Evolutionary conservation across 441 rosid species (phyloP).

Genomic region (Bocquillonia castaneifolia): DNA sequence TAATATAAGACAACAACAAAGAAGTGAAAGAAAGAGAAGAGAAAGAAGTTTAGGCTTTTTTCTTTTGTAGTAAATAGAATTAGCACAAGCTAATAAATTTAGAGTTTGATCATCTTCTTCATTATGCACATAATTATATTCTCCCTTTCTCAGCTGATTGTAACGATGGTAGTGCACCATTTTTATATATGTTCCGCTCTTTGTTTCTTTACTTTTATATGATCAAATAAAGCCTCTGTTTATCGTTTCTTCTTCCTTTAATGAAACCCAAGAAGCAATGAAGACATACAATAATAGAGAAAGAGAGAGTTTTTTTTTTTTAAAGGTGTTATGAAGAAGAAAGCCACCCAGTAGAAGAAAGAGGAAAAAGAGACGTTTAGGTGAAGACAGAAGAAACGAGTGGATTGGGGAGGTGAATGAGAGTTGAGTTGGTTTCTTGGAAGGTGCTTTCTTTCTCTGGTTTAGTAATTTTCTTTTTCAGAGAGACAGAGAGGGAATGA

Average conservation of each 20-base stretch:
- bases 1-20: slow-evolving; percentile 56
- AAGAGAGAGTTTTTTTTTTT: background rate
- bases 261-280: background rate
- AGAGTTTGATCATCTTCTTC: slow-evolving; percentile 36
- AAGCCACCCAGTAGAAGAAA: background rate
- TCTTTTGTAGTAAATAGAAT: slow-evolving; percentile 35
- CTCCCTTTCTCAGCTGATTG: slow-evolving; percentile 39
- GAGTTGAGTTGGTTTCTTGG: background rate
- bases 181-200: background rate
- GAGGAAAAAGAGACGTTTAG: background rate
- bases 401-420: background rate
- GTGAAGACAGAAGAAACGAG: background rate
- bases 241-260: background rate
- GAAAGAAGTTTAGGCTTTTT: slow-evolving; percentile 54
- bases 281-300: background rate
- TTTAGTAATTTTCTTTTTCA: background rate
- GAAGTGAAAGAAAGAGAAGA: slow-evolving; percentile 52
- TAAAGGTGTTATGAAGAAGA: background rate
- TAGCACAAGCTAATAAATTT: slow-evolving; percentile 26
- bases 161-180: slow-evolving; percentile 47
- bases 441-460: background rate
- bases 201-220: background rate
- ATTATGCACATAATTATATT: slow-evolving; percentile 12
- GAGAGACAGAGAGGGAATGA: background rate
- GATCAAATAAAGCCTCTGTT: too few relatives aligned